phyloP scores from a whole-genome alignment of 768 basidiomycete genomes.

The Lactifluus subvellereus region DNA sequence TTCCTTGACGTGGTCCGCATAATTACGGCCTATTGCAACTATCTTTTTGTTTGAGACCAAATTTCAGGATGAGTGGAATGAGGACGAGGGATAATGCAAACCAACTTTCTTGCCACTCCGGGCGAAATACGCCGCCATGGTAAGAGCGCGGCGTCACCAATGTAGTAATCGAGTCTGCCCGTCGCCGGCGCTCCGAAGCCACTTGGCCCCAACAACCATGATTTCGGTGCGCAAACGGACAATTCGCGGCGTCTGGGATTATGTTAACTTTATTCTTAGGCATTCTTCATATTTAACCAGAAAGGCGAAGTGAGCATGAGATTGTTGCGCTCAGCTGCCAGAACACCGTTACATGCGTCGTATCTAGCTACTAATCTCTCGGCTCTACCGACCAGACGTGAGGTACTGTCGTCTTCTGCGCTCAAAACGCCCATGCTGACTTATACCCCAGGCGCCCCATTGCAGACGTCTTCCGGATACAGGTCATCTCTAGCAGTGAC shows the following conservation, averaged over 20 bases:
- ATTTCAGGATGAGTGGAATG: constrained; percentile 17
- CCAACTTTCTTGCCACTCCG: constrained; percentile 20
- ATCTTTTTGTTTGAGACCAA: constrained; percentile 45
- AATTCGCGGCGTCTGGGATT: neutral
- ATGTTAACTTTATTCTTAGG: constrained; percentile 43
- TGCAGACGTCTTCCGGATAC: constrained; percentile 96
- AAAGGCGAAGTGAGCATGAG: constrained; percentile 80
- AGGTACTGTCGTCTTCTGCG: constrained; percentile 50
- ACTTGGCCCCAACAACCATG: constrained; percentile 9
- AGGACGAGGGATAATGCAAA: neutral
- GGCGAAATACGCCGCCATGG: constrained; percentile 18
- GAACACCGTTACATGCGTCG: constrained; percentile 11
- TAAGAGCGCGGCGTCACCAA: neutral
- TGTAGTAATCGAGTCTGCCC: neutral
- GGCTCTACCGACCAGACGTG: constrained; percentile 94
- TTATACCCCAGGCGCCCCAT: constrained; percentile 76
- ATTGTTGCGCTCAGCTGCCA: neutral
- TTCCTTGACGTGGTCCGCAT: constrained; percentile 87
- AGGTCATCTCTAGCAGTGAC: constrained; percentile 96
- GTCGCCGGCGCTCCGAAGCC: neutral
- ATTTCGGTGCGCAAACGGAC: constrained; percentile 12
- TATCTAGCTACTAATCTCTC: constrained; percentile 84
- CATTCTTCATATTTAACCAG: constrained; percentile 99
- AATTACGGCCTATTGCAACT: constrained; percentile 94
- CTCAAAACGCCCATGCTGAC: neutral